A percentile compares a stretch with the other conserved stretches of the same genome.
These are phyloP conservation scores for Pleurotus platypus DNA, from an alignment of 768 basidiomycete species.

Conservation along the genomic window DNA sequence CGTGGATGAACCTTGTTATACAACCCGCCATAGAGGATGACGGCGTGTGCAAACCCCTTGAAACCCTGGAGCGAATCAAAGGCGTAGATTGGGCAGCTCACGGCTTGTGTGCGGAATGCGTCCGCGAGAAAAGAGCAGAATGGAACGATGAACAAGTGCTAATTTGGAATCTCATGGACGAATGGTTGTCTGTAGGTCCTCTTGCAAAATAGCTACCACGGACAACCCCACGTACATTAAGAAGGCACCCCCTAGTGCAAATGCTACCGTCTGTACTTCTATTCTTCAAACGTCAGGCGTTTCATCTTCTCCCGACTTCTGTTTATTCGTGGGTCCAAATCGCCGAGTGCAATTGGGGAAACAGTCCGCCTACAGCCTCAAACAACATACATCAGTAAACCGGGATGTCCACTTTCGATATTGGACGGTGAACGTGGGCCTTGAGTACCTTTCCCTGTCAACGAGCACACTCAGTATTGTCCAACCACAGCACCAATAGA, in stretches of 20 bases:
- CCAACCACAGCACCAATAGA: no score
- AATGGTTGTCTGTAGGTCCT: constrained; percentile 40
- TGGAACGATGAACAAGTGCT: constrained; percentile 59
- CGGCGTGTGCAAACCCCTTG: constrained; percentile 68
- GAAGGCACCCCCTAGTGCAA: constrained; percentile 2
- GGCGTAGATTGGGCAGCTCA: constrained; percentile 51
- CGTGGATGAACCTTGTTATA: constrained; percentile 71
- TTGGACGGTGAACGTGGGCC: no score
- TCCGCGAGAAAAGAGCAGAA: constrained; percentile 55
- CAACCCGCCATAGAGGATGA: constrained; percentile 57
- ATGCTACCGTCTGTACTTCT: constrained; percentile 8
- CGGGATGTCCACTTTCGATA: no score
- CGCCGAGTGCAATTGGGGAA: neutral
- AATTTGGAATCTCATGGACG: constrained; percentile 60
- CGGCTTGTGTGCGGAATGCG: constrained; percentile 60
- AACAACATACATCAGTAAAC: neutral
- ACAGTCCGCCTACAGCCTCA: neutral
- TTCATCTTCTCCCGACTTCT: neutral
- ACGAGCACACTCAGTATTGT: no score
- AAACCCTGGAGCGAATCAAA: constrained; percentile 63
- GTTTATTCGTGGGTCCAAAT: constrained; percentile 1
- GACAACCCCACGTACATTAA: neutral
- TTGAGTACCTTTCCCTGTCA: no score
- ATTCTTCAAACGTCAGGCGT: neutral
- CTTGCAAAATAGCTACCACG: constrained; percentile 7